Evolutionary conservation across 2,329 filamentous ascomycete species (phyloP).

Genomic region (Ambrosiella cleistominuta): DNA sequence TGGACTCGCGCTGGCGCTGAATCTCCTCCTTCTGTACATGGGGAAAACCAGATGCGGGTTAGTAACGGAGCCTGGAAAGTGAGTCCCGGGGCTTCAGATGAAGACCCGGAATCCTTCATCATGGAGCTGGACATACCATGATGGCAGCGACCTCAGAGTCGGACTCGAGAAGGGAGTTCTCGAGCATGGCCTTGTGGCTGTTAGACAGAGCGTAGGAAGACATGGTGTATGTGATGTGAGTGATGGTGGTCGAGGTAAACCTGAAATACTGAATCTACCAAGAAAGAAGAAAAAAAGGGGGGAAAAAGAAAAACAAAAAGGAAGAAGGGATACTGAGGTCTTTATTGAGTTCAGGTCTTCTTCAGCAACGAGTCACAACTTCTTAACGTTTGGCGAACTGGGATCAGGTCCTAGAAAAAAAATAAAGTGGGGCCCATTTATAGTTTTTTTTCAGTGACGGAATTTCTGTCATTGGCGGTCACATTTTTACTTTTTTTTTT

Average conservation of each 20-base stretch:
- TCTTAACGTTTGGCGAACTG: neutral
- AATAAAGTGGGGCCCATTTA: neutral
- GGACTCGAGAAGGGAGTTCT: conserved; percentile 79
- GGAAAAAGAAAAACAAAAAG: neutral
- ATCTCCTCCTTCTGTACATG: conserved; percentile 62
- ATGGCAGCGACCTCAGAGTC: conserved; percentile 92
- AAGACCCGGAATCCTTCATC: neutral
- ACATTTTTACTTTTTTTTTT: conserved; percentile 7
- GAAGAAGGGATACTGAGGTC: conserved; percentile 5
- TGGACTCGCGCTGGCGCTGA: conserved; percentile 93
- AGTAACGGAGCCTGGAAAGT: neutral
- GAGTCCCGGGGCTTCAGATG: neutral
- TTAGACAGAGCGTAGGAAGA: conserved; percentile 34
- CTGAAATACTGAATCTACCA: conserved; percentile 5
- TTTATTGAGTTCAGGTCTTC: neutral
- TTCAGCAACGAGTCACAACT: neutral
- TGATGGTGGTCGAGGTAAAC: neutral
- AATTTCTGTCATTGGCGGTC: conserved; percentile 4
- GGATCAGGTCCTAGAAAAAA: neutral
- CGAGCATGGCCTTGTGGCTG: conserved; percentile 61
- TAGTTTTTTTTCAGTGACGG: neutral
- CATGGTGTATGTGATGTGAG: conserved; percentile 20
- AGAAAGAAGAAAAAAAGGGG: conserved; percentile 4
- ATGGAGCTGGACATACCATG: conserved; percentile 48
- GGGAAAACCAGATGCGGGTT: conserved; percentile 5